Evolutionary conservation across 192 early-diverging fungal species (phyloP), one percentile per base, ranked within the genome.

Genomic region (Coemansia reversa): DNA sequence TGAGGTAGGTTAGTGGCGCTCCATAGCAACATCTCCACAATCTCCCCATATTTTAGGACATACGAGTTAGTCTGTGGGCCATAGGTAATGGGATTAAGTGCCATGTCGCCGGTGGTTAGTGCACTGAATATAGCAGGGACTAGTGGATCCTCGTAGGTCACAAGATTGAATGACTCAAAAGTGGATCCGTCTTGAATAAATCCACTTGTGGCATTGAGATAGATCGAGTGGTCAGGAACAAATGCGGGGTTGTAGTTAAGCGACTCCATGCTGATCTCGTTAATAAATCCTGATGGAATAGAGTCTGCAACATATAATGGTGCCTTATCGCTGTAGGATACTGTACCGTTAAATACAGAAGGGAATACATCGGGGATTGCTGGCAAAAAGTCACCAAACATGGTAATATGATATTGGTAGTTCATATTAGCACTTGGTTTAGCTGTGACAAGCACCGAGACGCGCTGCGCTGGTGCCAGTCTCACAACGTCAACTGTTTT

Each of bases 381-480:
- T 51, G 90, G 87, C 69, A 92, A 84, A 81, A 90, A 90, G 62
- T 80, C 75, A 35, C 68, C 75, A 39, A 91, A 76, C 83, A 92
- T 88, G 25, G 88, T 84, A 48, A 87, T 84, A 54, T 90, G 88
- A 55, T 93, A 68, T 53, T 75, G 50, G 61, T 90, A 94, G 84
- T 95, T 93, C n/a, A 47, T 50, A 27, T 56, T 33, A 11, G 75
- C 64, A 24, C 70, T 75, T 27, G 80, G 62, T 60, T 86, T 87
- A 39, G 91, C 91, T 19, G 74, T 90, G 27, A 93, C 86, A 6
- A 95, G 84, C 7, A 95, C 89, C 24, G 92, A 89, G 60, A 85
- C 79, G 49, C 93, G 88, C 72, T 93, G 92, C 1, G 87, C 93
- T 47, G 87, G 83, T 2, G 86, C 83, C 14, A 93, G 47, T 27